Evolutionary conservation across 257 asterid species (phyloP).

Genomic region (Euphrasia confusa): DNA sequence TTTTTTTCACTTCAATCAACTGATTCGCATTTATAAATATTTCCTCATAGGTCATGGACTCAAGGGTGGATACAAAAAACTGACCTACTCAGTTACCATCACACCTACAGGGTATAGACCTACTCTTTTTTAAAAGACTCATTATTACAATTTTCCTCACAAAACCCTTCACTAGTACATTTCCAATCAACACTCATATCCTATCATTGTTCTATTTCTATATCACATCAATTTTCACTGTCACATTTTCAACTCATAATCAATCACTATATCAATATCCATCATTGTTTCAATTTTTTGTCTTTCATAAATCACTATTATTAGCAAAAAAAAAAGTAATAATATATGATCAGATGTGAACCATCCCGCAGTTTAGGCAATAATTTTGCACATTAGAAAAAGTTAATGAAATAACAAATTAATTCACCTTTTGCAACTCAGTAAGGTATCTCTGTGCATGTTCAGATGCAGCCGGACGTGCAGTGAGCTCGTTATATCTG

Average conservation of each 20-base stretch:
- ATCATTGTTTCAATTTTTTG: not conserved
- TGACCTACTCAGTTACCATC: not conserved
- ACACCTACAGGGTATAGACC: not conserved
- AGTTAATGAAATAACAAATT: not conserved
- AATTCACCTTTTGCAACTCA: constrained; percentile 68
- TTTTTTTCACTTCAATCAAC: constrained; percentile 6
- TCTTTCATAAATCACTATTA: not conserved
- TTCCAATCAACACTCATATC: not conserved
- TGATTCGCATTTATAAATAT: not conserved
- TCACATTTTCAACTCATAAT: not conserved
- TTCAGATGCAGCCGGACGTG: constrained; percentile 86
- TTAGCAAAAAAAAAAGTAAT: not conserved
- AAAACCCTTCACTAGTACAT: not conserved
- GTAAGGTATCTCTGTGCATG: constrained; percentile 60
- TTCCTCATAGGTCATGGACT: not conserved
- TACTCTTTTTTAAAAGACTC: no score
- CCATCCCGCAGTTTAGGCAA: constrained; percentile 8
- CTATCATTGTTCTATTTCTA: not conserved
- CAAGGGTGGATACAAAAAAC: not conserved
- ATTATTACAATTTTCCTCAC: not conserved
- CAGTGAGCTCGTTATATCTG: constrained; percentile 80
- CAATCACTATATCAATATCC: not conserved
- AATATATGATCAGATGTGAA: not conserved
- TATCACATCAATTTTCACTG: not conserved
- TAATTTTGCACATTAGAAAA: not conserved